Percentiles rank a stretch among this genome's conserved stretches.
Conservation (phyloP, 192 early-diverging fungal species). For the Endogone sp. region DNA sequence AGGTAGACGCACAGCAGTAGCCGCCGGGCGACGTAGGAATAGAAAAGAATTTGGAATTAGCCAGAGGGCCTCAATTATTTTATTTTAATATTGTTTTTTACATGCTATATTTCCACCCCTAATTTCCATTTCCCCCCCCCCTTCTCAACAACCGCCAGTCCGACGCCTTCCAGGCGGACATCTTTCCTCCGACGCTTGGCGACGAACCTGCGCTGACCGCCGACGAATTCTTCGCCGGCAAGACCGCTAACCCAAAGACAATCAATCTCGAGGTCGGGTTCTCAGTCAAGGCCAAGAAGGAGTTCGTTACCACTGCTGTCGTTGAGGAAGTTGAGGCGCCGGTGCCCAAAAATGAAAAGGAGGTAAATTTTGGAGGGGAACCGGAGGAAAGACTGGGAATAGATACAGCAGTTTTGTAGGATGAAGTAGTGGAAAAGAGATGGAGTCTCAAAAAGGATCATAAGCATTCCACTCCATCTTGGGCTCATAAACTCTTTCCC, state of each 20-base stretch:
- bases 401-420: neutral
- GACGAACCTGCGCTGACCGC: slow-evolving; percentile 83
- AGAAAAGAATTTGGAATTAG: no score
- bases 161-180: slow-evolving; percentile 94
- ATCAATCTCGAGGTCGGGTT: slow-evolving; percentile 73
- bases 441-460: neutral
- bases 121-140: neutral
- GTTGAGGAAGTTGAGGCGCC: slow-evolving; percentile 23
- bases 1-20: no score
- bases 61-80: no score
- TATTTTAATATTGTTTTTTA: no score
- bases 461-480: neutral
- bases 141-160: slow-evolving; percentile 57
- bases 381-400: neutral
- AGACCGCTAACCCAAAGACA: slow-evolving; percentile 76
- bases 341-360: slow-evolving; percentile 50
- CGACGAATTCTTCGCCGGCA: slow-evolving; percentile 89
- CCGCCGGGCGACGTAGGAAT: no score
- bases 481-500: neutral
- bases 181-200: slow-evolving; percentile 85
- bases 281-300: slow-evolving; percentile 58
- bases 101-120: neutral
- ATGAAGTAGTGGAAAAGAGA: neutral
- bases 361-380: slow-evolving; percentile 18
- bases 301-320: slow-evolving; percentile 58